Evolutionary conservation across 2,329 filamentous ascomycete species (phyloP), one percentile per base, ranked within the genome.

Genomic region (Epichloe sp.): DNA sequence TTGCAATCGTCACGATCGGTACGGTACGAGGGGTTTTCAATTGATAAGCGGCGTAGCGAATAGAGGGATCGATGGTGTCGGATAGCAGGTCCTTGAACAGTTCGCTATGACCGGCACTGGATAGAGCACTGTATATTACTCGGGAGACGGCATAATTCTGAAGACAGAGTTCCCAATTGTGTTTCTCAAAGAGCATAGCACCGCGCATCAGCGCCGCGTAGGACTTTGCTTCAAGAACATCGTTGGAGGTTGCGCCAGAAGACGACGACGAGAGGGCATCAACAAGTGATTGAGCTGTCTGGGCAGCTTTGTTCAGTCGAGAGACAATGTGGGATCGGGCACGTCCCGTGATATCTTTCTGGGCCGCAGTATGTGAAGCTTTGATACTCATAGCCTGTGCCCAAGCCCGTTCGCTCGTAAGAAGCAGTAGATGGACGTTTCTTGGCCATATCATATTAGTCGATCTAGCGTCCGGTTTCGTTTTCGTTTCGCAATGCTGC

Each of bases 371-470:
- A 64, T 94, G 88, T 19, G 80, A 74, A 4, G 88, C 79, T 69
- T 95, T 96, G 77, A 96, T 88, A 64, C 86, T 82, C 89, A 97
- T 94, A 52, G 90, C 91, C 67, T 95, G 85, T 38, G 93, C 91
- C 88, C 89, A 97, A 48, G 90, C 88, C 56, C 93, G 80, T 71
- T 98, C 93, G 54, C 90, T 83, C 40, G 82, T 86, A 62, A 96
- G 80, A 52, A 98, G 76, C 35, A 91, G 75, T n/a, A 96, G 75
- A 58, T 85, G 77, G 47, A 83, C 79, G 68, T 83, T 87, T 67
- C 88, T 94, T 38, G 26, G 31, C 3, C 12, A 23, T 10, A 3
- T 7, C 15, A 37, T 23, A 50, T 52, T 41, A 54, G 35, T 23
- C 26, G 19, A 31, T 23, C 35, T n/a, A 40, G 21, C 7, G 26